Conservation (phyloP, 257 asterid species). For the Eustoma russellianum region DNA sequence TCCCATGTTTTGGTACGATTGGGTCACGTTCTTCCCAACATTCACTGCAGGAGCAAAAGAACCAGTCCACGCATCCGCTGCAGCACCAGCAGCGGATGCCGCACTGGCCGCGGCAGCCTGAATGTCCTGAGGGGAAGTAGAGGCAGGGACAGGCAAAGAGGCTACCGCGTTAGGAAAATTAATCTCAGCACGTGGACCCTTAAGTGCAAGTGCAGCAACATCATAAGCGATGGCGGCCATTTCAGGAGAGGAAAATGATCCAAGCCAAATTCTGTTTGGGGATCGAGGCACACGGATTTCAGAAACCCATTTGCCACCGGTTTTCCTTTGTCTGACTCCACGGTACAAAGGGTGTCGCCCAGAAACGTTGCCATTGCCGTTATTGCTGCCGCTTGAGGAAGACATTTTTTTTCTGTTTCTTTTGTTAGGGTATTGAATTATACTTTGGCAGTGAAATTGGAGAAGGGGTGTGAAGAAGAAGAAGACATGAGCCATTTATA, state of each 20-base stretch:
- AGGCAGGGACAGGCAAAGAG: conserved; percentile 53
- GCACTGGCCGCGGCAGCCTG: conserved; percentile 70
- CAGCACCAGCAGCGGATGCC: conserved; percentile 56
- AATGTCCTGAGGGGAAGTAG: conserved; percentile 44
- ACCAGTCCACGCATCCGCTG: conserved; percentile 30
- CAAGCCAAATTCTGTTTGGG: conserved; percentile 49
- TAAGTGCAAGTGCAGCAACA: conserved; percentile 38
- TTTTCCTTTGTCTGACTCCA: conserved; percentile 50
- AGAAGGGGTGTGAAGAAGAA: background rate
- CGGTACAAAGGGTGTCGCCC: conserved; percentile 38
- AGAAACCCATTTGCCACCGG: conserved; percentile 52
- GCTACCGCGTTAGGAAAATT: conserved; percentile 25
- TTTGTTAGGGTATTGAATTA: background rate
- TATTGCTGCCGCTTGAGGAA: conserved; percentile 8
- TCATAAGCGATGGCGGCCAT: conserved; percentile 55
- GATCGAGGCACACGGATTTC: conserved; percentile 45
- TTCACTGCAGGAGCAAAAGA: background rate
- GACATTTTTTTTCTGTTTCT: conserved; percentile 21
- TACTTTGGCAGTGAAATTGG: background rate
- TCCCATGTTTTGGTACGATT: background rate
- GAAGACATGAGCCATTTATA: conserved; percentile 42
- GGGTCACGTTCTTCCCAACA: background rate
- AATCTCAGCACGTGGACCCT: conserved; percentile 26
- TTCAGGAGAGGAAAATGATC: conserved; percentile 38
- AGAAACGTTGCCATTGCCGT: conserved; percentile 5